phyloP scores from a whole-genome alignment of 139 green algal species.

The Gonium pectorale region DNA sequence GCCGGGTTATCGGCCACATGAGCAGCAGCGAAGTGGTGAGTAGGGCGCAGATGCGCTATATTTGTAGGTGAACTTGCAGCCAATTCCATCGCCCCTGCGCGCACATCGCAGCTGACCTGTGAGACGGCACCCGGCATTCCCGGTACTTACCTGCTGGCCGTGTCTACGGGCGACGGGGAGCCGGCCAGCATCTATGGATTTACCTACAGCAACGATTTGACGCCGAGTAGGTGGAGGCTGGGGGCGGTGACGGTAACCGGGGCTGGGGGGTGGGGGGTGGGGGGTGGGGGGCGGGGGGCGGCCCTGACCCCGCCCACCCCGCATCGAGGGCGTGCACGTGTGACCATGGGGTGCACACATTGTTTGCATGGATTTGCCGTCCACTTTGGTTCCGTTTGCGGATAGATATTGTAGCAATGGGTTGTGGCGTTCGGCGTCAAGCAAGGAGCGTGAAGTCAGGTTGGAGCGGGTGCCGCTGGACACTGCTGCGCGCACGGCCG shows the following conservation, averaged over 20 bases:
- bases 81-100: neutral
- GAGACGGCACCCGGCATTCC: constrained; percentile 5
- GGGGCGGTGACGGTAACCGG: neutral
- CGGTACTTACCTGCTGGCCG: constrained; percentile 13
- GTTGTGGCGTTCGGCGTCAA: too few species aligned
- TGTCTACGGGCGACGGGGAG: constrained; percentile 19
- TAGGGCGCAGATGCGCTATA: neutral
- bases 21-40: constrained; percentile 33
- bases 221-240: constrained; percentile 31
- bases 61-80: neutral
- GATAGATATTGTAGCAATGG: too few species aligned
- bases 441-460: too few species aligned
- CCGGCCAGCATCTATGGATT: neutral
- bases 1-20: constrained; percentile 43
- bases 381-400: too few species aligned
- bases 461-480: too few species aligned
- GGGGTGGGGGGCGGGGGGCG: too few species aligned
- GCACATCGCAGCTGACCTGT: constrained; percentile 30
- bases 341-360: too few species aligned
- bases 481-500: too few species aligned
- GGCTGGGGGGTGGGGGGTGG: too few species aligned
- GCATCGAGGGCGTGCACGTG: too few species aligned
- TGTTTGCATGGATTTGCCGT: too few species aligned
- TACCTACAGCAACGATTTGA: constrained; percentile 2
- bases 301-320: too few species aligned